Percentiles rank a stretch among this genome's conserved stretches.
These are phyloP conservation scores for Saccharomycopsis phalli DNA, from an alignment of 1,139 yeast species.

Conservation along the genomic window DNA sequence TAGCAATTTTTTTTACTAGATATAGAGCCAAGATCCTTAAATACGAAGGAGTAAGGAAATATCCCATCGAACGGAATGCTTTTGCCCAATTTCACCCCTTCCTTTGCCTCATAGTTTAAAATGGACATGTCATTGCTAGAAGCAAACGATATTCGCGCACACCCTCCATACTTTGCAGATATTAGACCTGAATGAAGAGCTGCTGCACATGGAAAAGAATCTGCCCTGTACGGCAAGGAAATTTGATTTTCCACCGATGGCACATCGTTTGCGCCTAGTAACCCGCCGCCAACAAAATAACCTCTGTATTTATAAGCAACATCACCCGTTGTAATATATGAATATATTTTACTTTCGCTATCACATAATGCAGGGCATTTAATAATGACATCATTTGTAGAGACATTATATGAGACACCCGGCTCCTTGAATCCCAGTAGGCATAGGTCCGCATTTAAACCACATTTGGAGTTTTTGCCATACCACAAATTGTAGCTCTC, in stretches of 20 bases:
- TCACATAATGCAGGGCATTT: conserved; percentile 89
- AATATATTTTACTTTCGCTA: conserved; percentile 66
- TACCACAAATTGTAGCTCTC: conserved; percentile 46
- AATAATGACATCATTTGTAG: conserved; percentile 36
- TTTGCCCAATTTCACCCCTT: conserved; percentile 41
- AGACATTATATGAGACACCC: not conserved
- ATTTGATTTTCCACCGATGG: too few relatives aligned
- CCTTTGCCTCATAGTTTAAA: conserved; percentile 35
- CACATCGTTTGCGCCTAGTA: too few relatives aligned
- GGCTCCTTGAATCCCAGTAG: conserved; percentile 1
- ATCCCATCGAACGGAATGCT: conserved; percentile 60
- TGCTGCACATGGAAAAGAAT: conserved; percentile 83
- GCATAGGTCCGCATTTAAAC: conserved; percentile 58
- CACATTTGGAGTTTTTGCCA: conserved; percentile 73
- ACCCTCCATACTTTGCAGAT: conserved; percentile 72
- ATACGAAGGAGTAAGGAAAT: conserved; percentile 67
- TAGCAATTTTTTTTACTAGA: conserved; percentile 41
- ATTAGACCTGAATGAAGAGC: conserved; percentile 81
- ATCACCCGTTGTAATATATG: conserved; percentile 69
- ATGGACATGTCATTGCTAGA: conserved; percentile 36
- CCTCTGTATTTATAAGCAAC: conserved; percentile 61
- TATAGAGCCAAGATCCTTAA: conserved; percentile 29
- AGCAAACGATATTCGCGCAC: conserved; percentile 53
- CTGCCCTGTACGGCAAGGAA: conserved; percentile 70
- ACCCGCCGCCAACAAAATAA: conserved; percentile 71